Evolutionary conservation across 208 protist species (phyloP), one percentile per base, ranked within the genome.

Genomic region (Acanthamoeba lenticulata): DNA sequence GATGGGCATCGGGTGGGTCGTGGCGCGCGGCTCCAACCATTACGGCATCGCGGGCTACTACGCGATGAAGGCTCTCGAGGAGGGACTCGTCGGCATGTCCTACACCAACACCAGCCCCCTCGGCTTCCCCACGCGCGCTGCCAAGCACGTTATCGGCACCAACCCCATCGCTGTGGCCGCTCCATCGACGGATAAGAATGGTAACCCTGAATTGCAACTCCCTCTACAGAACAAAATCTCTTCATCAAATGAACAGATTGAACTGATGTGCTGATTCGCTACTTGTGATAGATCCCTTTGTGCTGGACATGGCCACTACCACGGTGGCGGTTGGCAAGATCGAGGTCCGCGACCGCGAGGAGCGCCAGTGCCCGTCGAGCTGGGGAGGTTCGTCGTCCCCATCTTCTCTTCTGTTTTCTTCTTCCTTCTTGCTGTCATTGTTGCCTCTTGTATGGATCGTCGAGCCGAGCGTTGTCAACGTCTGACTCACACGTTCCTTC

Each of bases 1-100:
- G 27, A 42, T 69, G 36, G 83, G 83, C 49, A 29, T 90, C 1
- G 83, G 83, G 38, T 95, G 95, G 95, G 95, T 96, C 44, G 95
- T 96, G 15, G 34, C 36, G 29, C 55, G 95, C n/a, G 94, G 96
- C 45, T 94, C 74, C 45, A 96, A 94, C 47, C 95, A 96, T 38
- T 96, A 90, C 55, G 95, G 95, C 81, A 96, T 95, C 69, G 94
- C 94, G 79, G 95, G 95, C 38, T 96, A 95, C 52, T 96, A 96
- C 49, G 34, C 94, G 21, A 93, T 74, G 55, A 94, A 74, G 40
- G 94, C 94, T 2, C 24, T 47, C 90, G 57, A 94, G n/a, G 42
- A 95, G 42, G 95, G 94, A 27, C 24, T 83, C 7, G 94, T 96
- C 42, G 94, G 91, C 29, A 77, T 96, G 55, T 49, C 42, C 47